Evolutionary conservation across 2,329 filamentous ascomycete genomes (phyloP).

Genomic region (Microascus cirrosus): DNA sequence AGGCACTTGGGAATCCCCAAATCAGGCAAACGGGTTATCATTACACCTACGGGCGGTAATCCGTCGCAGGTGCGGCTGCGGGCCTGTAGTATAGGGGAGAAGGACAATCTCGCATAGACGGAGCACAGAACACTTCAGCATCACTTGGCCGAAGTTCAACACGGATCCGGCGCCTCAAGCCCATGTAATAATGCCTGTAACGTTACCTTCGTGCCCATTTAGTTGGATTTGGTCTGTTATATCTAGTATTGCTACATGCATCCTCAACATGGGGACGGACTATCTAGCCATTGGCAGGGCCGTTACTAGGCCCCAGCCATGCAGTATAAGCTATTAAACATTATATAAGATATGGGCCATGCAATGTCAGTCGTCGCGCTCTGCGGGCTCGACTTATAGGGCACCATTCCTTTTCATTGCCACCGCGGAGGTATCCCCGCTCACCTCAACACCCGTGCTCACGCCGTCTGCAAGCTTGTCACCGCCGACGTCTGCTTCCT

Average conservation of each 20-base stretch:
- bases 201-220: background rate
- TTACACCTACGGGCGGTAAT: too few species aligned
- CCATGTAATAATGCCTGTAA: too few species aligned
- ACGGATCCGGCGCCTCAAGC: too few species aligned
- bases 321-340: background rate
- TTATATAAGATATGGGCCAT: background rate
- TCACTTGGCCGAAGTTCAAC: too few species aligned
- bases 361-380: background rate
- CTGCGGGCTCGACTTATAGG: background rate
- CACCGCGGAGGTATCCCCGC: background rate
- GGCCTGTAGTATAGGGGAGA: too few species aligned
- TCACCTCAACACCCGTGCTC: background rate
- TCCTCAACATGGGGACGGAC: background rate
- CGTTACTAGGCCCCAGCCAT: background rate
- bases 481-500: conserved; percentile 15
- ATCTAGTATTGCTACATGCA: background rate
- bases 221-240: background rate
- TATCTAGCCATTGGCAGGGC: background rate
- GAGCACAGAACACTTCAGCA: too few species aligned
- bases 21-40: too few species aligned
- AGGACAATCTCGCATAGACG: too few species aligned
- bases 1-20: too few species aligned
- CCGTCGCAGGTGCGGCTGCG: too few species aligned
- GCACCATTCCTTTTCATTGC: background rate
- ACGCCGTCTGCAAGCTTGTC: background rate